Evolutionary conservation across 345 rosid species (phyloP).

Genomic region (Salix brachista): DNA sequence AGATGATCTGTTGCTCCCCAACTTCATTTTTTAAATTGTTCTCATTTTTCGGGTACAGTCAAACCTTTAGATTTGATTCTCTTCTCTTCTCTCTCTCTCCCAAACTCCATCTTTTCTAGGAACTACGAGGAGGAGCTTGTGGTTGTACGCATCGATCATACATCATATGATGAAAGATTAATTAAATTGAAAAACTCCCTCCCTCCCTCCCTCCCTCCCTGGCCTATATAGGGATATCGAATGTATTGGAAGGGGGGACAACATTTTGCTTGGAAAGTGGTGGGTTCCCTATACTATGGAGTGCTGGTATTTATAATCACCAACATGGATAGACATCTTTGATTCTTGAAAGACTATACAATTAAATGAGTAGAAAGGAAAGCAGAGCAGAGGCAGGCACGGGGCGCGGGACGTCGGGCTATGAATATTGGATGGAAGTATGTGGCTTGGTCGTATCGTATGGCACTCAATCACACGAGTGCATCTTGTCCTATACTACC

Average conservation of each 20-base stretch:
- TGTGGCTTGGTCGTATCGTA: not conserved
- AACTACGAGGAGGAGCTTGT: not conserved
- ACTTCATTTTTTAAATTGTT: not conserved
- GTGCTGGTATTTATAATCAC: not conserved
- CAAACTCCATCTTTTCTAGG: conserved; percentile 5
- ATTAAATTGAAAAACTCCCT: not conserved
- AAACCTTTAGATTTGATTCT: conserved; percentile 37
- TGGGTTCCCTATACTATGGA: not conserved
- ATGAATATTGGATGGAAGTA: not conserved
- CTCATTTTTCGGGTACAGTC: conserved; percentile 30
- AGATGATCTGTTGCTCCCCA: not conserved
- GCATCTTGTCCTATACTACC: conserved; percentile 11
- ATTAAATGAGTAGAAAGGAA: not conserved
- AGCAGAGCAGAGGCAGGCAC: not conserved
- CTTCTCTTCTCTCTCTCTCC: not conserved
- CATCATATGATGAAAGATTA: not conserved
- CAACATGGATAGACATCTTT: not conserved
- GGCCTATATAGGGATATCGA: not conserved
- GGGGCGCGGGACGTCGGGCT: conserved; percentile 17
- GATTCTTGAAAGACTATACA: not conserved
- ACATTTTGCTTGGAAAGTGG: not conserved
- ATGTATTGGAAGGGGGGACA: not conserved
- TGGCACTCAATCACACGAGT: conserved; percentile 20
- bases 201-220: not conserved
- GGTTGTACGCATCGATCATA: conserved; percentile 2